Base-by-base conservation (phyloP, 495 filamentous ascomycete species). In the Geoglossum glabrum region DNA sequence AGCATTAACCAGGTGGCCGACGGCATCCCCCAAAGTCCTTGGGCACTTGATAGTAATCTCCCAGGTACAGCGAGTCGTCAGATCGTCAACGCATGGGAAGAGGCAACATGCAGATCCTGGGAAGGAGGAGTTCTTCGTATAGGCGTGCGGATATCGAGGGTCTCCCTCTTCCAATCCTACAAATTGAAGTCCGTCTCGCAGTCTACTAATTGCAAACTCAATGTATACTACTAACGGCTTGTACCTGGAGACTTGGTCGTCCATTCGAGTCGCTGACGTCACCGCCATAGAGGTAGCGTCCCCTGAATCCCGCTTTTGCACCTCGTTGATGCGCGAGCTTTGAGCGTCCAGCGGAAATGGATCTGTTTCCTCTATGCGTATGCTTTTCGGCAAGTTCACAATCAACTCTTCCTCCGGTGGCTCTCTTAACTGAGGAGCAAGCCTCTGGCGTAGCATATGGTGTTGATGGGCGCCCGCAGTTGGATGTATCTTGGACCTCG, bases 21-120 rank as follows among this genome's bases (percentile, higher is more conserved):
- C 82, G n/a, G 86, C 81, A 71, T 92, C 89, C 11, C 87, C 87
- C 7, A 98, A 70, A 0, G 87, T 92, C 59, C 81, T 80, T 13
- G 90, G 85, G 62, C 82, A 89, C 45, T 81, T 89, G 59, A 98
- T 83, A 1, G 82, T 83, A 26, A 99, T 71, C 56, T 88, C 88
- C 89, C 90, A 99, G 1, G 79, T 80, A 66, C 82, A 90, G 57
- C 87, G 78, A 31, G 85, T 79, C 27, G 77, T 76, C 4, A 81
- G 75, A 65, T 94, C 85, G 65, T 97, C 93, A 26, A 96, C 73
- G 61, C 90, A 96, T 10, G 92, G 92, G 63, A 97, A 97, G 11
- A 96, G 77, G 63, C 83, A 84, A 57, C 80, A 90, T 5, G 87
- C 84, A 38, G 78, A 78, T n/a, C 89, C 87, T 5, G 87, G 79